Evolutionary conservation across 2,329 filamentous ascomycete species (phyloP).

Genomic region (Claviceps fusiformis): DNA sequence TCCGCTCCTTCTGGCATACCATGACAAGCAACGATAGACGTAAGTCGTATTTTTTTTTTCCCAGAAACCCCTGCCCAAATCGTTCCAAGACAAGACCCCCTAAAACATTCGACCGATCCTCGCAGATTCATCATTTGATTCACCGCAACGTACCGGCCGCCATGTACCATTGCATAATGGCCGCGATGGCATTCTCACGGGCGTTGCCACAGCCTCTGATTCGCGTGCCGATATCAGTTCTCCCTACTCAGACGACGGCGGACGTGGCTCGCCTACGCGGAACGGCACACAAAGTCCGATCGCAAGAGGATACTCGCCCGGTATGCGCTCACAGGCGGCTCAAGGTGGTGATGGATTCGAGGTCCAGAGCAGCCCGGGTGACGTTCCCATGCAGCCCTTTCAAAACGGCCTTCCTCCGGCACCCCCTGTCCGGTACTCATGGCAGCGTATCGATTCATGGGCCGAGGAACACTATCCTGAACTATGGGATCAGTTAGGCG

Average conservation of each 20-base stretch:
- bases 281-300: slow-evolving; percentile 35
- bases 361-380: slow-evolving; percentile 55
- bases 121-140: slow-evolving; percentile 81
- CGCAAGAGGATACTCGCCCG: slow-evolving; percentile 73
- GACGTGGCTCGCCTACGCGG: slow-evolving; percentile 36
- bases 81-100: background rate
- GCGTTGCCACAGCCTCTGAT: slow-evolving; percentile 77
- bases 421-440: slow-evolving; percentile 78
- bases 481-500: slow-evolving; percentile 82
- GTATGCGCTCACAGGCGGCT: slow-evolving; percentile 67
- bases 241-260: slow-evolving; percentile 62
- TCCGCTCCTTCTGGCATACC: slow-evolving; percentile 91
- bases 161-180: slow-evolving; percentile 80
- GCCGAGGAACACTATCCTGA: slow-evolving; percentile 91
- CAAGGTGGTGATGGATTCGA: slow-evolving; percentile 55
- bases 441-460: slow-evolving; percentile 90
- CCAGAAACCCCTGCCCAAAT: too few relatives aligned
- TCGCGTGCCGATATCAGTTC: slow-evolving; percentile 74
- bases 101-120: background rate
- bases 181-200: slow-evolving; percentile 70
- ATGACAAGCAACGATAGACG: slow-evolving; percentile 62
- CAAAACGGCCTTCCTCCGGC: slow-evolving; percentile 81
- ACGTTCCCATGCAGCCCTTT: slow-evolving; percentile 96
- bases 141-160: slow-evolving; percentile 78
- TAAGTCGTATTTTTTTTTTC: slow-evolving; percentile 23